Percentiles rank a stretch among this genome's conserved stretches.
These are phyloP conservation scores for Camellia japonica DNA, from an alignment of 148 eudicot genomes.

Conservation along the genomic window DNA sequence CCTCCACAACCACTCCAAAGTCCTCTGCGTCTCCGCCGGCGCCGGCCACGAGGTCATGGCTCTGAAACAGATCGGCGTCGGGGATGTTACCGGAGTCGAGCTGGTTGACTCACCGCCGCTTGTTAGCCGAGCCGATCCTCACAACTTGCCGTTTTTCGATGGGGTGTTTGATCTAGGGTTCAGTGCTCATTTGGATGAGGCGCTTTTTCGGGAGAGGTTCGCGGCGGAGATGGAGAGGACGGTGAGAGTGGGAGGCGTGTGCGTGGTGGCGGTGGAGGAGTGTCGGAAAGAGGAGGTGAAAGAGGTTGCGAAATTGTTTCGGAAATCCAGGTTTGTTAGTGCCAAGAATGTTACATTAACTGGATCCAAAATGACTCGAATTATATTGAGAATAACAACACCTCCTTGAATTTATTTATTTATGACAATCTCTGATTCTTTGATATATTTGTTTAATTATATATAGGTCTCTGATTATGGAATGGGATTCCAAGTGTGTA, in stretches of 20 bases:
- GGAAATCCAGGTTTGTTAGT: constrained; percentile 50
- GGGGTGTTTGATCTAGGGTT: constrained; percentile 74
- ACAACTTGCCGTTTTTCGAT: constrained; percentile 78
- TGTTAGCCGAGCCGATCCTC: constrained; percentile 77
- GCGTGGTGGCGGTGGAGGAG: constrained; percentile 68
- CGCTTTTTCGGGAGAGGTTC: constrained; percentile 70
- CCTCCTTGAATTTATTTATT: constrained; percentile 8
- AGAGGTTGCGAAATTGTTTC: constrained; percentile 57
- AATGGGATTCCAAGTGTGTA: background rate
- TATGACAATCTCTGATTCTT: background rate
- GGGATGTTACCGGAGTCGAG: constrained; percentile 77
- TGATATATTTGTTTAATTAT: background rate
- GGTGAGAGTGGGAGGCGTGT: constrained; percentile 66
- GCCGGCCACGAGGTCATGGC: constrained; percentile 87
- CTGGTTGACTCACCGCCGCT: constrained; percentile 80
- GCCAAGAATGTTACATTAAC: constrained; percentile 46
- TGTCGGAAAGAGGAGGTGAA: constrained; percentile 44
- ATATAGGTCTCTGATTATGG: background rate
- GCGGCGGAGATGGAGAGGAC: constrained; percentile 73
- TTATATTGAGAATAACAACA: constrained; percentile 42
- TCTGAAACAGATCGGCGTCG: constrained; percentile 49
- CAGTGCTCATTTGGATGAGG: constrained; percentile 59
- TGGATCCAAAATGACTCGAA: constrained; percentile 57
- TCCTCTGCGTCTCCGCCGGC: constrained; percentile 72
- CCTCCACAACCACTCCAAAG: constrained; percentile 56